These are phyloP conservation scores for Primulina eburnea DNA, from an alignment of 257 asterid species.

Conservation along the genomic window DNA sequence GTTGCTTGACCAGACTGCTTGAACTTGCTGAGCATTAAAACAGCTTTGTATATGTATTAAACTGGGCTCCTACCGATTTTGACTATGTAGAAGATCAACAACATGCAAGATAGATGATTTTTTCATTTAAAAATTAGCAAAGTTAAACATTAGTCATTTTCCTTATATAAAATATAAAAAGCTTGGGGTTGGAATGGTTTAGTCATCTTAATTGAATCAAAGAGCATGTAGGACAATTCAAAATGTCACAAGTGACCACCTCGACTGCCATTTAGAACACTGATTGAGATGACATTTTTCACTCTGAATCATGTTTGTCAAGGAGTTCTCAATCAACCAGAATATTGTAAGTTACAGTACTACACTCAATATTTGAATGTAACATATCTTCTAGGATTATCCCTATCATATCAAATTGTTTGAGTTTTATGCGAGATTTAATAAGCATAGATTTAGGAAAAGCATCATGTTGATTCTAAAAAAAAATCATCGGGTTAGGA, in stretches of 20 bases:
- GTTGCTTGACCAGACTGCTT: conserved; percentile 68
- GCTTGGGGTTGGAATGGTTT: not conserved
- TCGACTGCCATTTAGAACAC: too few species aligned
- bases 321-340: too few species aligned
- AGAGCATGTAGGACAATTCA: not conserved
- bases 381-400: too few species aligned
- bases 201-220: not conserved
- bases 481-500: conserved; percentile 63
- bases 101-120: conserved; percentile 16
- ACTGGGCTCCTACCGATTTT: conserved; percentile 83
- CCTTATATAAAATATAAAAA: conserved; percentile 9
- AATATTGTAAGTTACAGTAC: too few species aligned
- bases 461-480: too few species aligned
- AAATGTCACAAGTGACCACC: not conserved
- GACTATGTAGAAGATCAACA: conserved; percentile 83
- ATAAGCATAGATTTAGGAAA: too few species aligned
- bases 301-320: too few species aligned
- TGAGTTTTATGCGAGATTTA: too few species aligned
- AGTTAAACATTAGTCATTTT: conserved; percentile 9
- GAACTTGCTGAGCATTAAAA: conserved; percentile 87
- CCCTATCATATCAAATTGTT: too few species aligned
- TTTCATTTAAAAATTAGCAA: conserved; percentile 19
- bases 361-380: too few species aligned
- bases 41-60: conserved; percentile 66
- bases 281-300: too few species aligned